Conservation (phyloP, 768 basidiomycete genomes). For the Lanmaoa rubissima region DNA sequence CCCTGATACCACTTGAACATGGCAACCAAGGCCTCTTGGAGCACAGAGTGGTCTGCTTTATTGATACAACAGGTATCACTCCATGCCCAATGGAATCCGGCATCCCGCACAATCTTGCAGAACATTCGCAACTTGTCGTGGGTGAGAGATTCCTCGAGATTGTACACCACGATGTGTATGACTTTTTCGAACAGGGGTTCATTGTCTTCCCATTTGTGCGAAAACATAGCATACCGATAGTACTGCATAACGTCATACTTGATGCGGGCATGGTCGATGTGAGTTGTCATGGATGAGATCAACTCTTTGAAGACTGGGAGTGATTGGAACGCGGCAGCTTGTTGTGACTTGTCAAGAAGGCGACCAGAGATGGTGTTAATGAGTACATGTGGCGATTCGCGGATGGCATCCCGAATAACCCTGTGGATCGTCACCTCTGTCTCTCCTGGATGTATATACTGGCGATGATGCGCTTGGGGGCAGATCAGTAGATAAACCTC, state of each 20-base stretch:
- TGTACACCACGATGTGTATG: neutral
- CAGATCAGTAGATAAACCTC: neutral
- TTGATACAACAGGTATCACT: constrained; percentile 11
- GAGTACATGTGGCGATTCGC: neutral
- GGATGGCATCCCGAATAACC: neutral
- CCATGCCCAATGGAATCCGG: constrained; percentile 5
- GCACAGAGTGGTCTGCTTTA: neutral
- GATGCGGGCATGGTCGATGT: neutral
- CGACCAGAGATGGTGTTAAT: neutral
- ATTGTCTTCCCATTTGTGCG: constrained; percentile 4
- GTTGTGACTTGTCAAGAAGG: neutral
- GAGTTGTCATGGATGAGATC: neutral
- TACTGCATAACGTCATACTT: neutral
- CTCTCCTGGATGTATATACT: neutral
- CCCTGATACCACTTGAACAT: constrained; percentile 13
- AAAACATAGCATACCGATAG: constrained; percentile 5
- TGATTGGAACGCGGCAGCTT: neutral
- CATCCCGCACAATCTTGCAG: constrained; percentile 2
- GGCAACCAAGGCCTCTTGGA: constrained; percentile 1
- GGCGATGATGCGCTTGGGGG: neutral
- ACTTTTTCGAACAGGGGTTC: neutral
- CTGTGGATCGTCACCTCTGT: neutral
- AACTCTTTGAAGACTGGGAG: neutral
- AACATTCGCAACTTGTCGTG: constrained; percentile 6
- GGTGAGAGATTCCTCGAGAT: neutral